These are phyloP conservation scores for Blastocystis sp. DNA, from an alignment of 352 stramenopile species.

Conservation along the genomic window DNA sequence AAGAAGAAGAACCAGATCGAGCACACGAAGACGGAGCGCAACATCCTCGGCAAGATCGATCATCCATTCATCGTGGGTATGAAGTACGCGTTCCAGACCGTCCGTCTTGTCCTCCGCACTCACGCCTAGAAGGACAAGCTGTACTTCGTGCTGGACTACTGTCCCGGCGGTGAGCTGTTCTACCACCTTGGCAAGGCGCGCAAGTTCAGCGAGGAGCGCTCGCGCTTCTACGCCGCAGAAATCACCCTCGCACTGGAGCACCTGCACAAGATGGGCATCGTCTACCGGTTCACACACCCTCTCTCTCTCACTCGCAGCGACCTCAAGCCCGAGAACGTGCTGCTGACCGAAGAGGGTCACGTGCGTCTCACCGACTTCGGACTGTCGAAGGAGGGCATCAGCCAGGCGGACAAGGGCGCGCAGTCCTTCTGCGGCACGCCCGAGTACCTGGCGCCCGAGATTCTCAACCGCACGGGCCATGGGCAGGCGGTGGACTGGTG, in stretches of 20 bases:
- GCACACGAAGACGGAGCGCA: constrained; percentile 94
- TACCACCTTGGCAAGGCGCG: constrained; percentile 86
- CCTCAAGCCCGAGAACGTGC: constrained; percentile 94
- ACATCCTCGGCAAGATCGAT: constrained; percentile 81
- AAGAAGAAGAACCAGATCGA: constrained; percentile 97
- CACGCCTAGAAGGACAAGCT: constrained; percentile 79
- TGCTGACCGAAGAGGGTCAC: constrained; percentile 90
- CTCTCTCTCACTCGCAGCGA: constrained; percentile 91
- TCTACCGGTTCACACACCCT: constrained; percentile 65
- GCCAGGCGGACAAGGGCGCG: constrained; percentile 85
- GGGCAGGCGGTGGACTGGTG: constrained; percentile 95
- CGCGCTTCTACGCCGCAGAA: constrained; percentile 92
- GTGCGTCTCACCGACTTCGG: constrained; percentile 97
- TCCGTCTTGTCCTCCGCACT: neutral
- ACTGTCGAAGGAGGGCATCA: constrained; percentile 92
- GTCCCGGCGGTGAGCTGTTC: constrained; percentile 89
- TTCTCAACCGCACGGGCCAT: constrained; percentile 91
- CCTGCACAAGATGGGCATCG: constrained; percentile 78
- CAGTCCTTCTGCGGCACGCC: constrained; percentile 94
- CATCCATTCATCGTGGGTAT: constrained; percentile 79
- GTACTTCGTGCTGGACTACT: constrained; percentile 97
- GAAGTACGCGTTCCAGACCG: constrained; percentile 91
- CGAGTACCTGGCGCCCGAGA: constrained; percentile 97
- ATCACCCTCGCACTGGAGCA: constrained; percentile 92
- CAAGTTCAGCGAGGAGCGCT: constrained; percentile 87